These are phyloP conservation scores for Globisporangium spiculum DNA, from an alignment of 352 stramenopile genomes.

Conservation along the genomic window DNA sequence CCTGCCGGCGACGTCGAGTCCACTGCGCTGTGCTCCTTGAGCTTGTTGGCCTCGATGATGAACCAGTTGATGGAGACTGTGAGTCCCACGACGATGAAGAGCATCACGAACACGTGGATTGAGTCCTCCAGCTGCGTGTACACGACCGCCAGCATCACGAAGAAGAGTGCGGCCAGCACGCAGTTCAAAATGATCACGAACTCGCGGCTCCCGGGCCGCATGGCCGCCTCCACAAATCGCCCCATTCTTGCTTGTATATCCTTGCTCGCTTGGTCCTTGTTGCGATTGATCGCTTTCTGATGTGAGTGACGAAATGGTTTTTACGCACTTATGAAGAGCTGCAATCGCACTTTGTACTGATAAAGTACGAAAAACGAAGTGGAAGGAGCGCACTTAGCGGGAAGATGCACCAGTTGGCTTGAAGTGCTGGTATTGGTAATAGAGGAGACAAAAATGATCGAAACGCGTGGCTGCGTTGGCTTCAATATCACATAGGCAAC, in stretches of 20 bases:
- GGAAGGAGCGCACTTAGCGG: not conserved
- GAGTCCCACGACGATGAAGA: slow-evolving; percentile 80
- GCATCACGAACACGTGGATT: slow-evolving; percentile 79
- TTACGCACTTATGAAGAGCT: not conserved
- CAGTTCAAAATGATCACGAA: slow-evolving; percentile 74
- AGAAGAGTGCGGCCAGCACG: slow-evolving; percentile 65
- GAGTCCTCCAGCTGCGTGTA: slow-evolving; percentile 83
- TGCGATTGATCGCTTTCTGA: not conserved
- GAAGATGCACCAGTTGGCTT: slow-evolving; percentile 1
- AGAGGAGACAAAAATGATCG: no score
- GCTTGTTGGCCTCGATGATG: slow-evolving; percentile 69
- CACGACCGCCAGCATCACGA: slow-evolving; percentile 70
- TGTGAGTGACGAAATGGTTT: not conserved
- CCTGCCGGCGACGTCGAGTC: not conserved
- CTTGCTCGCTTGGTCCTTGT: not conserved
- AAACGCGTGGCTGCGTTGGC: not conserved
- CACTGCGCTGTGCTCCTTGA: slow-evolving; percentile 40
- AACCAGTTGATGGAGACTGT: slow-evolving; percentile 87
- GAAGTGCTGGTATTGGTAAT: not conserved
- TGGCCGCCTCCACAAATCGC: slow-evolving; percentile 38
- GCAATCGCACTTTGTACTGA: not conserved
- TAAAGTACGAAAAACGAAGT: slow-evolving; percentile 1
- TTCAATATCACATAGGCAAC: no score
- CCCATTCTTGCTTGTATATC: slow-evolving; percentile 23
- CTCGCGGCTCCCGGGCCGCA: slow-evolving; percentile 67